These are phyloP conservation scores for Dothistroma pini DNA, from an alignment of 2,329 filamentous ascomycete genomes.

Conservation along the genomic window DNA sequence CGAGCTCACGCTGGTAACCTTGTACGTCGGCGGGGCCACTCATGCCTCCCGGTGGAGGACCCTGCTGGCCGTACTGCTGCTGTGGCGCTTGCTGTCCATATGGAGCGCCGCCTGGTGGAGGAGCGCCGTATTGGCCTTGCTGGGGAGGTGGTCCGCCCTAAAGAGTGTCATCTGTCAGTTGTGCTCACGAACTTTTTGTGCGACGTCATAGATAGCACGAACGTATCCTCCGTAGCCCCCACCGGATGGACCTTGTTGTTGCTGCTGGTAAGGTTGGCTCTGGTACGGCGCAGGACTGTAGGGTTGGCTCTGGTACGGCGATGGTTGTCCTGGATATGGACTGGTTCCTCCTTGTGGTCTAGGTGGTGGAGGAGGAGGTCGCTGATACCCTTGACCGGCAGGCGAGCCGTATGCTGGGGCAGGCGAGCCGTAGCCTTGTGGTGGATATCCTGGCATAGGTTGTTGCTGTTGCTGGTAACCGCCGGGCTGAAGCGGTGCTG, in stretches of 20 bases:
- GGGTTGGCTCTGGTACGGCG: conserved; percentile 20
- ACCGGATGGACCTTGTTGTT: conserved; percentile 26
- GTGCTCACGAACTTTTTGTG: neutral
- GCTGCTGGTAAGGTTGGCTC: conserved; percentile 27
- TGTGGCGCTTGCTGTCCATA: conserved; percentile 18
- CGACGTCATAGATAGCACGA: conserved; percentile 20
- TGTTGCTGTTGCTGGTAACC: conserved; percentile 25
- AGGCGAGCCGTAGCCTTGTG: neutral
- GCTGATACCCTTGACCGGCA: conserved; percentile 36
- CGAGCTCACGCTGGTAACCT: conserved; percentile 56
- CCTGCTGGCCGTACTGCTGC: conserved; percentile 31
- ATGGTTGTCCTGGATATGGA: conserved; percentile 28
- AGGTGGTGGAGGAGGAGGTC: conserved; percentile 37
- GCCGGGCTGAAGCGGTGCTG: conserved; percentile 41
- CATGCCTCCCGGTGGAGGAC: conserved; percentile 29
- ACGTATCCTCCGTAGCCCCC: conserved; percentile 31
- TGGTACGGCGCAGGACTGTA: conserved; percentile 19
- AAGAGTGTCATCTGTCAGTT: conserved; percentile 19
- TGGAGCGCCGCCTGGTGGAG: conserved; percentile 23
- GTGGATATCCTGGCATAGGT: conserved; percentile 6
- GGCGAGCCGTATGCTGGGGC: conserved; percentile 33
- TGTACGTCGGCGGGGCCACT: conserved; percentile 46
- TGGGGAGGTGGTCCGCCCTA: conserved; percentile 24
- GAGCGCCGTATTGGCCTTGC: conserved; percentile 30
- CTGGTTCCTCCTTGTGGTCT: conserved; percentile 19